Evolutionary conservation across 1,284 basidiomycete genomes (phyloP), one percentile per base, ranked within the genome.

Genomic region (Paramarasmius palmivorus): DNA sequence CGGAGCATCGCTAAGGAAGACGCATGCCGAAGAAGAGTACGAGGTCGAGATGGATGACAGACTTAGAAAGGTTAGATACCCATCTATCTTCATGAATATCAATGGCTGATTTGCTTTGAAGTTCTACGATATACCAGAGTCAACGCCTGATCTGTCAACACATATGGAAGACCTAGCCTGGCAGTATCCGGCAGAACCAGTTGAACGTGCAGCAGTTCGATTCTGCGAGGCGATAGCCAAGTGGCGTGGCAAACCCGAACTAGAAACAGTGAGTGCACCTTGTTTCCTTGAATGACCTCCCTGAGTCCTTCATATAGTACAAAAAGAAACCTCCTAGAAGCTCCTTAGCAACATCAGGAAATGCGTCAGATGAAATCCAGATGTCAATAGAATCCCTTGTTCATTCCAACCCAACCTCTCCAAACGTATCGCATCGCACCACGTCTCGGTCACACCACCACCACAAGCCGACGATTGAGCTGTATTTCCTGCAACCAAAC

Each of bases 161-260:
- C 90, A 92, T 59, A 84, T 92, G 79, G 87, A 90, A 62, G 83
- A 88, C 61, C 72, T 92, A 4, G 86, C 88, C 2, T 86, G 84
- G 80, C 82, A 83, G 59, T 92, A 85, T 65, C 88, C 90, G 26
- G 84, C 85, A 0, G 89, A 92, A 60, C 84, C 86, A n/a, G 79
- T 91, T 20, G 90, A 92, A 61, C 79, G 88, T 20, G 85, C 87
- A 20, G 82, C 86, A 0, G 74, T 91, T 3, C 73, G 88, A 48
- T 92, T 90, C 63, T 90, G 86, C 60, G 90, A 92, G 64, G 87
- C 87, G 22, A 77, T 92, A 42, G 82, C 86, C 1, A 79, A 79
- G 49, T 92, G 90, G 90, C 73, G 88, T 58, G 90, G 90, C 4
- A 88, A 86, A 61, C 90, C 90, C 22, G 89, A 92, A 60, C 74